A percentile compares a stretch with the other conserved stretches of the same genome.
phyloP scores from a whole-genome alignment of 2,329 filamentous ascomycete genomes.

The Sarocladium oryzae region DNA sequence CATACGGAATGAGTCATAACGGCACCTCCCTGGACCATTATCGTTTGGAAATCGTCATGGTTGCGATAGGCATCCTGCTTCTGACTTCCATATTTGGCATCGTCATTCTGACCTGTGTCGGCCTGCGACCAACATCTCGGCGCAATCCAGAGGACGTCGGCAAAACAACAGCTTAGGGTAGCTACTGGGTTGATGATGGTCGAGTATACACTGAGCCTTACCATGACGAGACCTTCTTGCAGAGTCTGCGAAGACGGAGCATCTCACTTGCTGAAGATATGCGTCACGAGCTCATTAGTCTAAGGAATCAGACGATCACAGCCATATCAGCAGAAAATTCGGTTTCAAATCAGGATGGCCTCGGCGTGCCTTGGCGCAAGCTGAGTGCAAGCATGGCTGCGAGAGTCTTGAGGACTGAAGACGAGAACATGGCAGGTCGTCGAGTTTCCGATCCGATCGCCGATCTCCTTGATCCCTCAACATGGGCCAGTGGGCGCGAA shows the following conservation, averaged over 20 bases:
- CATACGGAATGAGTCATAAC: background rate
- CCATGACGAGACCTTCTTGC: background rate
- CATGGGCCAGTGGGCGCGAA: background rate
- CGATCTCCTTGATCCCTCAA: background rate
- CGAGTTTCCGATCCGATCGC: background rate
- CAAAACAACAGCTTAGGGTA: background rate
- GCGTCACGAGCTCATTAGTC: background rate
- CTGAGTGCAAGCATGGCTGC: background rate
- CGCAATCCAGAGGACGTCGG: background rate
- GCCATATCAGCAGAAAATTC: background rate
- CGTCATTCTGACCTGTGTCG: constrained; percentile 3
- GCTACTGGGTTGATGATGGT: background rate
- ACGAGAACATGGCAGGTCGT: background rate
- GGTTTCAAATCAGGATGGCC: background rate
- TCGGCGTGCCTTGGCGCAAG: background rate
- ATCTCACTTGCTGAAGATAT: background rate
- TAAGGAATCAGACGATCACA: background rate
- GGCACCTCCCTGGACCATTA: background rate
- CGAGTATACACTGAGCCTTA: background rate
- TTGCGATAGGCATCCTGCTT: constrained; percentile 4
- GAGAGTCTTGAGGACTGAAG: background rate
- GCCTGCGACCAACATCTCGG: background rate
- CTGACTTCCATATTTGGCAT: constrained; percentile 2
- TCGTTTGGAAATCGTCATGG: constrained; percentile 2
- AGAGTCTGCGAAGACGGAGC: background rate